Conservation (phyloP, 2,329 filamentous ascomycete genomes). For the Venturia pyrina region DNA sequence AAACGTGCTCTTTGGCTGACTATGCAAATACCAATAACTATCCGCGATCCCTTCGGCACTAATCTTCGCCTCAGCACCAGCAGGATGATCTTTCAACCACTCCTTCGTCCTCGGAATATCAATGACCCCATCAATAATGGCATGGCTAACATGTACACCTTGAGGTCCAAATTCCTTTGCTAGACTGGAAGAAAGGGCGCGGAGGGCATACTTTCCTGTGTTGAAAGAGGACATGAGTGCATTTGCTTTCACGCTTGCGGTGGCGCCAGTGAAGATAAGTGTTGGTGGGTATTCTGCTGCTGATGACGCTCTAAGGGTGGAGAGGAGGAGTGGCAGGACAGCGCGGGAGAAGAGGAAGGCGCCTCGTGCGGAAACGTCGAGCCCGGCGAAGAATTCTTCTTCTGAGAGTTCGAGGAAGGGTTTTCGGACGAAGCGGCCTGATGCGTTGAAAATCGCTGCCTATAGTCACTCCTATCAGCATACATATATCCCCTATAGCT, state of each 20-base stretch:
- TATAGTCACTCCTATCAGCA: conserved; percentile 11
- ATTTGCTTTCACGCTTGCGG: conserved; percentile 65
- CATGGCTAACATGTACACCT: conserved; percentile 75
- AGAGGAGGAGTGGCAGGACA: conserved; percentile 58
- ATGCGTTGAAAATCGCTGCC: conserved; percentile 64
- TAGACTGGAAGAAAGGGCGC: conserved; percentile 64
- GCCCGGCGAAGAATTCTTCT: conserved; percentile 44
- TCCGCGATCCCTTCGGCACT: conserved; percentile 76
- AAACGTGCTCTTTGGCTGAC: conserved; percentile 67
- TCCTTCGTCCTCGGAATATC: conserved; percentile 64
- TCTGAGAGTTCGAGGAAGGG: conserved; percentile 51
- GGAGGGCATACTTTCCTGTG: conserved; percentile 67
- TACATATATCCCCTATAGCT: neutral
- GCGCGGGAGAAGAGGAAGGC: conserved; percentile 69
- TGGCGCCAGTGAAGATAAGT: conserved; percentile 79
- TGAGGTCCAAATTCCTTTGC: conserved; percentile 76
- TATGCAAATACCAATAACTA: conserved; percentile 74
- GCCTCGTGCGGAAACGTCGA: conserved; percentile 49
- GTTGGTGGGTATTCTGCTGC: conserved; percentile 56
- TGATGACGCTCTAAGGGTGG: conserved; percentile 30
- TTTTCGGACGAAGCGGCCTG: conserved; percentile 47
- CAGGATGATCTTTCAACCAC: conserved; percentile 38
- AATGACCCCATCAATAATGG: conserved; percentile 76
- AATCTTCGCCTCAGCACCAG: conserved; percentile 57
- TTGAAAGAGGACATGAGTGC: conserved; percentile 63